phyloP scores from a whole-genome alignment of 805 yeast genomes.

The Isabelozyma rhagii region DNA sequence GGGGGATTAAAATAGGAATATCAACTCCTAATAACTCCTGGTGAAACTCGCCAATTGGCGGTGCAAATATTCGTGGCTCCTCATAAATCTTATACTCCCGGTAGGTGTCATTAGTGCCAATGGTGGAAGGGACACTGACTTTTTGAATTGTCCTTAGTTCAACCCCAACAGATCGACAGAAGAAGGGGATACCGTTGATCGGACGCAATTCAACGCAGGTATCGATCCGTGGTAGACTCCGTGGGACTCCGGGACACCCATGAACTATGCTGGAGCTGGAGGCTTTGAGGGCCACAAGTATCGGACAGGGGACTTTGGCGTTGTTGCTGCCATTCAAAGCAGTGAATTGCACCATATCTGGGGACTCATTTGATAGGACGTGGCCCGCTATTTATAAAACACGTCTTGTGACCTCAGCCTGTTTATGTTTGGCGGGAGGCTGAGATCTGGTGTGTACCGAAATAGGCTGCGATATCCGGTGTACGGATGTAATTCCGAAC shows the following conservation, averaged over 20 bases:
- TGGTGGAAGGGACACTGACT: slow-evolving; percentile 36
- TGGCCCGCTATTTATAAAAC: too few species aligned
- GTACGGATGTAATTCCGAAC: too few species aligned
- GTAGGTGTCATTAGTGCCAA: slow-evolving; percentile 28
- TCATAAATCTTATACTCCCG: slow-evolving; percentile 33
- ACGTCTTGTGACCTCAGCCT: too few species aligned
- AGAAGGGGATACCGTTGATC: slow-evolving; percentile 44
- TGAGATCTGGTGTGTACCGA: too few species aligned
- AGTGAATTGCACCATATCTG: background rate
- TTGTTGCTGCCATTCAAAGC: background rate
- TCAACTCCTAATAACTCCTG: slow-evolving; percentile 52
- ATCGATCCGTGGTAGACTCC: slow-evolving; percentile 56
- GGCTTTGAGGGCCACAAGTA: slow-evolving; percentile 42
- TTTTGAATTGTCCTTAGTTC: slow-evolving; percentile 50
- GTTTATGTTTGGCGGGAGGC: too few species aligned
- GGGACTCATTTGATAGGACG: background rate
- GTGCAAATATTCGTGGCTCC: slow-evolving; percentile 33
- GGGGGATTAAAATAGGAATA: slow-evolving; percentile 55
- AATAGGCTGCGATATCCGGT: too few species aligned
- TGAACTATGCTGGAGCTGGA: slow-evolving; percentile 51
- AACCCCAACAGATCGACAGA: slow-evolving; percentile 46
- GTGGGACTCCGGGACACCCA: slow-evolving; percentile 70
- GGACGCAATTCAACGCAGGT: slow-evolving; percentile 56
- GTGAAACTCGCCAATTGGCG: slow-evolving; percentile 36
- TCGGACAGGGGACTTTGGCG: slow-evolving; percentile 16